Conservation (phyloP, 805 yeast species). For the Pichia scutulata region DNA sequence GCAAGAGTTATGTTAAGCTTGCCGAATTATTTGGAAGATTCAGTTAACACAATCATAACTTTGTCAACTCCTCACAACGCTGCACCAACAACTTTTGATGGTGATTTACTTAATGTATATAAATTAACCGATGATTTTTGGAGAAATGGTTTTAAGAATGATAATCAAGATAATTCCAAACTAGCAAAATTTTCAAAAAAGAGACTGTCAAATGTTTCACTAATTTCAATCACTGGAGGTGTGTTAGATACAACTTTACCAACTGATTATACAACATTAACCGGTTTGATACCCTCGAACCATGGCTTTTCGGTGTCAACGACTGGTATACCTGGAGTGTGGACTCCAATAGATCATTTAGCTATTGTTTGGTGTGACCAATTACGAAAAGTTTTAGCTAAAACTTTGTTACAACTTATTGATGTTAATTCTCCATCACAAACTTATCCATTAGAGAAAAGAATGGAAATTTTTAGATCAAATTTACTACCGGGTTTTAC, state of each 20-base stretch:
- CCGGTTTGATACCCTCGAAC: slow-evolving; percentile 59
- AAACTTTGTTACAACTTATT: slow-evolving; percentile 50
- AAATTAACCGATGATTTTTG: slow-evolving; percentile 72
- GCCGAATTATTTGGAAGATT: slow-evolving; percentile 61
- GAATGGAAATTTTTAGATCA: slow-evolving; percentile 53
- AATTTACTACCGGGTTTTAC: slow-evolving; percentile 52
- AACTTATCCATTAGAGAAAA: slow-evolving; percentile 42
- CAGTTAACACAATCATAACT: slow-evolving; percentile 79
- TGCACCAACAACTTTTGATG: slow-evolving; percentile 89
- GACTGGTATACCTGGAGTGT: slow-evolving; percentile 80
- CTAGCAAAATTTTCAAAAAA: slow-evolving; percentile 31
- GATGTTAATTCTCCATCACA: slow-evolving; percentile 41
- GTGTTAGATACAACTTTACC: slow-evolving; percentile 69
- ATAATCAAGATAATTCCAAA: slow-evolving; percentile 2
- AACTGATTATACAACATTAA: slow-evolving; percentile 78
- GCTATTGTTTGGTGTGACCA: slow-evolving; percentile 98
- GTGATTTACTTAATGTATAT: slow-evolving; percentile 72
- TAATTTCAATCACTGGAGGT: slow-evolving; percentile 90
- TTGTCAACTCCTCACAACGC: slow-evolving; percentile 88
- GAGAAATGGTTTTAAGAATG: slow-evolving; percentile 48
- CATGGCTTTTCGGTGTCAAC: slow-evolving; percentile 82
- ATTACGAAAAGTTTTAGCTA: slow-evolving; percentile 55
- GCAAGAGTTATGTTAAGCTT: slow-evolving; percentile 77
- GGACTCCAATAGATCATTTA: slow-evolving; percentile 91
- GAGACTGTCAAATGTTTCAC: slow-evolving; percentile 50